These are phyloP conservation scores for Globisporangium ultimum DNA, from an alignment of 352 stramenopile genomes.

Conservation along the genomic window DNA sequence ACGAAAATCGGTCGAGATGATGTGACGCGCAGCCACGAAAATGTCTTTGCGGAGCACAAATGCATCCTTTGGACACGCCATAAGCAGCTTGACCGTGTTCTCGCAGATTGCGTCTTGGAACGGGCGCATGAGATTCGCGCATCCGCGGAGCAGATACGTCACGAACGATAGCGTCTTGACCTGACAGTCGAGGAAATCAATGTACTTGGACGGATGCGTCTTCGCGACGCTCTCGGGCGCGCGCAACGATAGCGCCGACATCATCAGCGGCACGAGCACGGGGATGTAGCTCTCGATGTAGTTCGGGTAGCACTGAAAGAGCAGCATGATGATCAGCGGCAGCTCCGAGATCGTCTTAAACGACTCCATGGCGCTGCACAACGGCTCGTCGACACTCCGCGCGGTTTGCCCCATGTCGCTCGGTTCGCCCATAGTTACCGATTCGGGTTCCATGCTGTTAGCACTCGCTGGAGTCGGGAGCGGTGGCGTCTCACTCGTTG, in stretches of 20 bases:
- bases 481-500: conserved; percentile 11
- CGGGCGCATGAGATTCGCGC: conserved; percentile 90
- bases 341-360: conserved; percentile 97
- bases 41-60: conserved; percentile 95
- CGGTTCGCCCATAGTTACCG: conserved; percentile 10
- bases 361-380: conserved; percentile 87
- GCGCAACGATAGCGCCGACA: conserved; percentile 89
- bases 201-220: conserved; percentile 66
- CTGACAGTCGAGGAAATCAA: conserved; percentile 94
- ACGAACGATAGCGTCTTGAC: conserved; percentile 98
- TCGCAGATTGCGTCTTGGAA: conserved; percentile 94
- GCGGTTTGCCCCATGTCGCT: conserved; percentile 12
- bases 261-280: conserved; percentile 96
- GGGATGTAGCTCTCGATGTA: conserved; percentile 96
- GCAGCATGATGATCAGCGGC: conserved; percentile 97
- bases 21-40: conserved; percentile 94
- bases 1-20: conserved; percentile 98
- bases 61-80: conserved; percentile 93
- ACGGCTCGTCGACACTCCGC: conserved; percentile 31
- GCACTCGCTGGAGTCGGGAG: not conserved
- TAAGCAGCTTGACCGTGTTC: conserved; percentile 94
- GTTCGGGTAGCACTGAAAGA: conserved; percentile 97
- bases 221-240: conserved; percentile 58
- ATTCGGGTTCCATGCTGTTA: conserved; percentile 8
- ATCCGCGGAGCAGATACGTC: conserved; percentile 94